Evolutionary conservation across 2,329 filamentous ascomycete species (phyloP).

Genomic region (Chrysoporthe deuterocubensis): DNA sequence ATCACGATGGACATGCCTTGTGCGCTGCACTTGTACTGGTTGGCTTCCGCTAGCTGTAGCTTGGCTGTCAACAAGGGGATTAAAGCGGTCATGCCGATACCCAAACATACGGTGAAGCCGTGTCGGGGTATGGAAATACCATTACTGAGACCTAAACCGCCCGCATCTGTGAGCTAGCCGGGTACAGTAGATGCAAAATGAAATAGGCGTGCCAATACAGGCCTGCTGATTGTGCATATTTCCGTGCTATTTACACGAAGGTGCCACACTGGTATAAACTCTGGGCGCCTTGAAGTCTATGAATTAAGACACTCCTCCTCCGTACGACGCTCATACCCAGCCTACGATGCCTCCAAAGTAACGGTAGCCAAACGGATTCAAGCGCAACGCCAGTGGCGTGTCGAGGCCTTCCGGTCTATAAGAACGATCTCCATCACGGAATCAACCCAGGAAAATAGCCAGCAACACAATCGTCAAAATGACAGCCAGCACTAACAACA

Average conservation of each 20-base stretch:
- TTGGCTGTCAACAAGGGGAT: conserved; percentile 32
- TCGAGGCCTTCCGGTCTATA: not conserved
- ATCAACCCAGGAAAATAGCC: conserved; percentile 76
- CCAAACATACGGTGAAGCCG: conserved; percentile 23
- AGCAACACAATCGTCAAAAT: conserved; percentile 89
- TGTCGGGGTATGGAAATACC: conserved; percentile 32
- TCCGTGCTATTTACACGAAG: not conserved
- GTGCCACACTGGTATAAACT: not conserved
- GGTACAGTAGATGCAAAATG: not conserved
- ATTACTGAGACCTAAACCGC: conserved; percentile 24
- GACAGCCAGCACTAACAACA: conserved; percentile 85
- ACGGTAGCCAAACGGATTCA: not conserved
- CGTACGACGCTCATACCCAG: not conserved
- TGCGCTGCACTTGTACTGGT: conserved; percentile 50
- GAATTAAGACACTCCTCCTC: not conserved
- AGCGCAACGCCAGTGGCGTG: not conserved
- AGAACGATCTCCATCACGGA: not conserved
- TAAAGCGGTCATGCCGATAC: conserved; percentile 33
- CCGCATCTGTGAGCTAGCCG: not conserved
- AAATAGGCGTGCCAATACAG: not conserved
- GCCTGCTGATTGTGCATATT: not conserved
- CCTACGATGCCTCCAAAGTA: not conserved
- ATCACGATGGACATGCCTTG: conserved; percentile 45
- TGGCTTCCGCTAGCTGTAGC: conserved; percentile 40
- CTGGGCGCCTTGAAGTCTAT: not conserved